Percentiles rank a stretch among this genome's conserved stretches.
These are phyloP conservation scores for Stentor coeruleus DNA, from an alignment of 73 alveolate species.

Conservation along the genomic window DNA sequence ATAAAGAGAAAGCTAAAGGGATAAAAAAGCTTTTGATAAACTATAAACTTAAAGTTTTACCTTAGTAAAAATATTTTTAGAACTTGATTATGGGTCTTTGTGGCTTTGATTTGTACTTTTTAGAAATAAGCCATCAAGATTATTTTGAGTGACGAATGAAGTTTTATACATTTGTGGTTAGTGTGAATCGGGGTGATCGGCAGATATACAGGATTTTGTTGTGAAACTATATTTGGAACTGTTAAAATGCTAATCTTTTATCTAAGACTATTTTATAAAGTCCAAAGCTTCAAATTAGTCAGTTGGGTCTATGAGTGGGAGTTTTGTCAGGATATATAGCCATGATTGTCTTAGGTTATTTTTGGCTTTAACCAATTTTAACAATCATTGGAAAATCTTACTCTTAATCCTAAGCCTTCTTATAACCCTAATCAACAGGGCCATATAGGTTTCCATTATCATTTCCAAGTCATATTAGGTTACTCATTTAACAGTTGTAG, in stretches of 20 bases:
- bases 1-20: neutral
- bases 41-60: neutral
- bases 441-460: neutral
- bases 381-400: neutral
- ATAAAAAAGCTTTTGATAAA: no score
- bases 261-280: slow-evolving; percentile 7
- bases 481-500: slow-evolving; percentile 7
- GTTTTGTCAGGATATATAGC: neutral
- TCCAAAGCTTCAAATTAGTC: neutral
- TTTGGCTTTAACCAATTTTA: neutral
- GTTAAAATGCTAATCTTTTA: neutral
- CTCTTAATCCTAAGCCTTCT: neutral
- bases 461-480: neutral
- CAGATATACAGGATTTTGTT: neutral
- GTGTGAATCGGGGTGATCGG: neutral
- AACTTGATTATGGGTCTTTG: neutral
- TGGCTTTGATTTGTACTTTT: slow-evolving; percentile 3
- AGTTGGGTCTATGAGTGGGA: neutral
- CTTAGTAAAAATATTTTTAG: neutral
- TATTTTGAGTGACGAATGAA: neutral
- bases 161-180: slow-evolving; percentile 3
- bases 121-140: neutral
- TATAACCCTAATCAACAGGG: neutral
- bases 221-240: neutral
- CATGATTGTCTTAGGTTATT: neutral